These are phyloP conservation scores for Talaromyces rugulosus DNA, from an alignment of 2,329 filamentous ascomycete genomes.

Conservation along the genomic window DNA sequence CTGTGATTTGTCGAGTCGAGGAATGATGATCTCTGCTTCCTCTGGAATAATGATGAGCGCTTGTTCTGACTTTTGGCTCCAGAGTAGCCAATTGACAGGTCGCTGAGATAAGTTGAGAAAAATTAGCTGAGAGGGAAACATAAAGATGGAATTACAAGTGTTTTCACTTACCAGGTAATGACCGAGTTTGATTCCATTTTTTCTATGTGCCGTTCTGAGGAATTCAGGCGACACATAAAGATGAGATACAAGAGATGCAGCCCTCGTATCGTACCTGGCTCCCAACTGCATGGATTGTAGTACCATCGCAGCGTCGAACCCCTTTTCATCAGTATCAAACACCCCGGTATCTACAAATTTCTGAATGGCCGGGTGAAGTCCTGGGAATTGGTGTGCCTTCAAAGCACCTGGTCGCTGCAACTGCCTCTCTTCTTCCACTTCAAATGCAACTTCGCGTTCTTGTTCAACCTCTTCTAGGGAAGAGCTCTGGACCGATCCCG, in stretches of 20 bases:
- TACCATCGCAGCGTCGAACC: neutral
- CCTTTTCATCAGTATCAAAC: constrained; percentile 28
- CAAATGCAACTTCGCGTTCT: constrained; percentile 52
- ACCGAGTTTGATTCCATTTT: constrained; percentile 31
- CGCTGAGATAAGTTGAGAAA: constrained; percentile 30
- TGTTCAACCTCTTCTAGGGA: constrained; percentile 50
- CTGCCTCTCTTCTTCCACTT: constrained; percentile 50
- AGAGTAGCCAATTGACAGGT: constrained; percentile 58
- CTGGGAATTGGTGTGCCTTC: constrained; percentile 38
- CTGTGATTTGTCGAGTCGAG: neutral
- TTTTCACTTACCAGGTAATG: constrained; percentile 29
- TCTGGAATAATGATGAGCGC: constrained; percentile 60
- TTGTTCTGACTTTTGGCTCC: constrained; percentile 11
- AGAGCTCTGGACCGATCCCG: constrained; percentile 38
- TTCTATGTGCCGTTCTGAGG: constrained; percentile 39
- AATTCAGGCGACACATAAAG: constrained; percentile 48
- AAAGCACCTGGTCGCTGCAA: constrained; percentile 46
- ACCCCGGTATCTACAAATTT: constrained; percentile 42
- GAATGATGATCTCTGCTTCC: constrained; percentile 56
- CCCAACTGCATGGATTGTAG: neutral
- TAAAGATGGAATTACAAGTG: neutral
- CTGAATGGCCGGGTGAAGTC: constrained; percentile 46
- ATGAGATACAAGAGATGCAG: constrained; percentile 14
- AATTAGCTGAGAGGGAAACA: neutral
- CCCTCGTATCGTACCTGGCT: constrained; percentile 21